These are phyloP conservation scores for Vicia sativa DNA, from an alignment of 306 rosid genomes.

Conservation along the genomic window DNA sequence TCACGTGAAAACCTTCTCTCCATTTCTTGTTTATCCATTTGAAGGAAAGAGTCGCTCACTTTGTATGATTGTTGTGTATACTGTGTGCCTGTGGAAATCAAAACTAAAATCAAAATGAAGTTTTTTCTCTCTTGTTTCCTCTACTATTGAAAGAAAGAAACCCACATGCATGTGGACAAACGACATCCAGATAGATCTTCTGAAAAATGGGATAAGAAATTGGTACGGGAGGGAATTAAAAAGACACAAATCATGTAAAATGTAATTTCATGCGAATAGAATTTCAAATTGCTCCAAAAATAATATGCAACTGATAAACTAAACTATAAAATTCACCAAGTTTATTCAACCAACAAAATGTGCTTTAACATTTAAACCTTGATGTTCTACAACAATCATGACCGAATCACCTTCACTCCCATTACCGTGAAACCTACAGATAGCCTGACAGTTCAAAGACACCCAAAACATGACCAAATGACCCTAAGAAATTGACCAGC, in stretches of 20 bases:
- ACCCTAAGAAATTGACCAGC: background rate
- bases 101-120: slow-evolving; percentile 12
- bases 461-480: background rate
- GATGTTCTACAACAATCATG: background rate
- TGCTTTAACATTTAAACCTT: no score
- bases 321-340: slow-evolving; percentile 4
- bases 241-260: no score
- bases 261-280: no score
- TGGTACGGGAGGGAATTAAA: no score
- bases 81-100: slow-evolving; percentile 71
- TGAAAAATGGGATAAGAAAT: background rate
- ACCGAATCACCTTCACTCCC: background rate
- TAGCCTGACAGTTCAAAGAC: background rate
- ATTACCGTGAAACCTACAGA: background rate
- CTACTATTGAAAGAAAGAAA: background rate
- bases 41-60: slow-evolving; percentile 93
- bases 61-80: slow-evolving; percentile 96
- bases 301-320: no score
- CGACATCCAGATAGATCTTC: slow-evolving; percentile 4
- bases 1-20: slow-evolving; percentile 98
- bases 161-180: background rate
- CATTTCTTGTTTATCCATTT: slow-evolving; percentile 98
- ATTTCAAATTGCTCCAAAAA: no score
- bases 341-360: background rate
- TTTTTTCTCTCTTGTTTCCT: background rate